Evolutionary conservation across 169 alveolate genomes (phyloP).

Genomic region (Cryptosporidium felis): DNA sequence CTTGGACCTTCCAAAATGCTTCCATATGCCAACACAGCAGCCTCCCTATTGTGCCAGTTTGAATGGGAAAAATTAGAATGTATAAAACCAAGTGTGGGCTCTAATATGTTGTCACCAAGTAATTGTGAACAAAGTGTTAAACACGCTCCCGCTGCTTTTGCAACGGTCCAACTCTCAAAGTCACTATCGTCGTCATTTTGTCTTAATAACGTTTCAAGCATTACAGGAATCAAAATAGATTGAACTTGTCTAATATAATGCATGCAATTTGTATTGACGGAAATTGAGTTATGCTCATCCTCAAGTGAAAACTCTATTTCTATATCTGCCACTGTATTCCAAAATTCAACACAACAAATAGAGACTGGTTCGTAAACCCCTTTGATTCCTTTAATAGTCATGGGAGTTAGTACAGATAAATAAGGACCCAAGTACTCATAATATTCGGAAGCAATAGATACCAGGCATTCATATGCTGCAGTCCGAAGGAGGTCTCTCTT

Average conservation of each 20-base stretch:
- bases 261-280: slow-evolving; percentile 72
- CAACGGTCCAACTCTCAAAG: slow-evolving; percentile 90
- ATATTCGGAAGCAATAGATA: slow-evolving; percentile 84
- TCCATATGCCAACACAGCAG: slow-evolving; percentile 92
- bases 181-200: slow-evolving; percentile 85
- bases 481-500: slow-evolving; percentile 79
- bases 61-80: slow-evolving; percentile 84
- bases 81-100: slow-evolving; percentile 86
- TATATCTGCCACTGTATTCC: slow-evolving; percentile 88
- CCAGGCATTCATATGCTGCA: slow-evolving; percentile 87
- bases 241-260: slow-evolving; percentile 83
- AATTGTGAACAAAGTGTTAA: slow-evolving; percentile 89
- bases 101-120: slow-evolving; percentile 87
- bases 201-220: slow-evolving; percentile 83
- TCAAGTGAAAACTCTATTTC: slow-evolving; percentile 78
- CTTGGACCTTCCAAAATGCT: slow-evolving; percentile 92
- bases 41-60: slow-evolving; percentile 91
- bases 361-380: slow-evolving; percentile 82
- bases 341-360: slow-evolving; percentile 86
- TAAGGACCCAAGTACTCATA: slow-evolving; percentile 82
- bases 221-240: slow-evolving; percentile 83
- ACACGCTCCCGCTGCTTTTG: slow-evolving; percentile 93
- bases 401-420: slow-evolving; percentile 82
- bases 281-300: slow-evolving; percentile 45
- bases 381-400: slow-evolving; percentile 84